A percentile compares a stretch with the other conserved stretches of the same genome.
phyloP scores from a whole-genome alignment of 306 rosid species.

The Acacia melanoxylon region DNA sequence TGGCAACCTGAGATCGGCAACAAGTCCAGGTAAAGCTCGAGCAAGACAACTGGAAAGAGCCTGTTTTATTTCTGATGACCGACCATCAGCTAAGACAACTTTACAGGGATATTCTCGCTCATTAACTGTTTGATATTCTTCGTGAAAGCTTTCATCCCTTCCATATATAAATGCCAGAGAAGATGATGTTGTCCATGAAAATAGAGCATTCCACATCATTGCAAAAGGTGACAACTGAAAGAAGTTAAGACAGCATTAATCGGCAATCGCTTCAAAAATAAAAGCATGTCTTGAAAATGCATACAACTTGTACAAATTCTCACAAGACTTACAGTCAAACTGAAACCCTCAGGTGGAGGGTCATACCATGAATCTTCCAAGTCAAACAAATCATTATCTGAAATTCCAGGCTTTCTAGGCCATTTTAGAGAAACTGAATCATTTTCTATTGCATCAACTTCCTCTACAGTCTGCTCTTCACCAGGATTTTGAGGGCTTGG shows the following conservation, averaged over 20 bases:
- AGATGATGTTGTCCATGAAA: constrained; percentile 78
- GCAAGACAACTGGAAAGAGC: constrained; percentile 81
- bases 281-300: constrained; percentile 12
- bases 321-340: constrained; percentile 57
- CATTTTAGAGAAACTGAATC: constrained; percentile 56
- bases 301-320: constrained; percentile 1
- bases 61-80: constrained; percentile 86
- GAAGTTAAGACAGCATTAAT: neutral
- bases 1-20: constrained; percentile 66
- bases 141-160: constrained; percentile 78
- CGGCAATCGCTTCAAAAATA: neutral
- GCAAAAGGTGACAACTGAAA: constrained; percentile 90
- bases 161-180: constrained; percentile 85
- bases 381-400: constrained; percentile 56
- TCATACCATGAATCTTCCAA: constrained; percentile 83
- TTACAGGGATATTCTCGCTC: constrained; percentile 71
- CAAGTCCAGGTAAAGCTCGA: constrained; percentile 80
- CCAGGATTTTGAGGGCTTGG: constrained; percentile 45
- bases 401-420: constrained; percentile 65
- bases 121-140: constrained; percentile 64
- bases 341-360: constrained; percentile 83
- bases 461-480: constrained; percentile 40
- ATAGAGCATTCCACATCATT: constrained; percentile 81
- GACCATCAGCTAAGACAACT: constrained; percentile 76
- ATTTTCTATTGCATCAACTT: constrained; percentile 49